Conservation (phyloP, 2,329 filamentous ascomycete genomes). For the Penicillium sp. region DNA sequence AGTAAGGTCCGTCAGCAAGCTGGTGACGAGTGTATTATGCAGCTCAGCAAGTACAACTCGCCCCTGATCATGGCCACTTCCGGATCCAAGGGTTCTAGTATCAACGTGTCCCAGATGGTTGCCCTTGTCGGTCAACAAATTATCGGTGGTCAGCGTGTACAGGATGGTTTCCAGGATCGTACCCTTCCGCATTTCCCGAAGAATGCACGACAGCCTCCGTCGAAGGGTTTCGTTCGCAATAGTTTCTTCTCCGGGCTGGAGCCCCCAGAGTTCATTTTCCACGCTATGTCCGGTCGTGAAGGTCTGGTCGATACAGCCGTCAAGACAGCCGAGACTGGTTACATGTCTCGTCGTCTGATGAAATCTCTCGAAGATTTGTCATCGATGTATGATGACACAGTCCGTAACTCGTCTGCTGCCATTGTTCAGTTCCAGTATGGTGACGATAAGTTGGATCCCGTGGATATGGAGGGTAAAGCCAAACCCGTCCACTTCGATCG, state of each 20-base stretch:
- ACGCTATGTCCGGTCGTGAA: constrained; percentile 97
- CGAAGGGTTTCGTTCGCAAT: constrained; percentile 95
- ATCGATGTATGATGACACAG: constrained; percentile 89
- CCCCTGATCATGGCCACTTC: constrained; percentile 96
- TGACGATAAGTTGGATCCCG: constrained; percentile 90
- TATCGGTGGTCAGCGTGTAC: constrained; percentile 87
- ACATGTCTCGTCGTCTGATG: constrained; percentile 98
- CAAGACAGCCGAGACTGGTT: constrained; percentile 97
- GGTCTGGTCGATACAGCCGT: constrained; percentile 98
- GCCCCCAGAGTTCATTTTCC: constrained; percentile 93
- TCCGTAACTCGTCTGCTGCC: constrained; percentile 81
- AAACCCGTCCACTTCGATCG: constrained; percentile 89
- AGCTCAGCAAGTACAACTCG: constrained; percentile 86
- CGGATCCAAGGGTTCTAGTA: constrained; percentile 92
- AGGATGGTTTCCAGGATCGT: constrained; percentile 94
- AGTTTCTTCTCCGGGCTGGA: constrained; percentile 93
- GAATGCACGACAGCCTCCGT: constrained; percentile 83
- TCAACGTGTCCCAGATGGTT: constrained; percentile 99
- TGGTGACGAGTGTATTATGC: constrained; percentile 84
- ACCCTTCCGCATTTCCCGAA: constrained; percentile 95
- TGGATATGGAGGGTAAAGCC: constrained; percentile 95
- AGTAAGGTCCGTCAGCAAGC: constrained; percentile 89
- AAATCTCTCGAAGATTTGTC: constrained; percentile 95
- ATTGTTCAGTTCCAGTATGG: constrained; percentile 98
- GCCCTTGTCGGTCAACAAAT: constrained; percentile 97